Evolutionary conservation across 1,284 basidiomycete species (phyloP).

Genomic region (Pseudozyma pruni): DNA sequence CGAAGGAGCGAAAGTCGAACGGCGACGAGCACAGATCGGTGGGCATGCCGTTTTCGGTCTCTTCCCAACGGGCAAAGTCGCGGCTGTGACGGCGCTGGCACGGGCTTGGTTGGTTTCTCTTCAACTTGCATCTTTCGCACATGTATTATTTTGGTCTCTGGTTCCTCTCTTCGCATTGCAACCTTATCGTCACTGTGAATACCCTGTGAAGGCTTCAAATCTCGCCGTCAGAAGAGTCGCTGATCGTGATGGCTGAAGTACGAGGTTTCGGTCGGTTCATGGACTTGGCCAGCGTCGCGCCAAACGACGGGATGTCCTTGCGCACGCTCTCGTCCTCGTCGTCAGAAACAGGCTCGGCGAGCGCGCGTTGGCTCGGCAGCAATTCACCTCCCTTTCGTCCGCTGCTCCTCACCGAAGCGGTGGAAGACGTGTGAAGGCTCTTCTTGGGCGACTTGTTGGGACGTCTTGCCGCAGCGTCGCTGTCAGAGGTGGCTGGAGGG

Average conservation of each 20-base stretch:
- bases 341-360: neutral
- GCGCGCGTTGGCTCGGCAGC: constrained; percentile 3
- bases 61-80: constrained; percentile 13
- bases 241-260: constrained; percentile 23
- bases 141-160: neutral
- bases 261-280: neutral
- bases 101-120: too few relatives aligned
- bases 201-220: neutral
- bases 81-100: constrained; percentile 1
- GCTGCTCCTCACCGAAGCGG: too few relatives aligned
- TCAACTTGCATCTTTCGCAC: neutral
- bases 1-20: neutral
- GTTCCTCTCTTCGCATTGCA: neutral
- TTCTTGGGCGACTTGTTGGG: constrained; percentile 20
- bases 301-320: neutral
- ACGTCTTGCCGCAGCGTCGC: neutral
- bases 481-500: neutral
- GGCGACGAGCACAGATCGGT: neutral
- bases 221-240: constrained; percentile 9
- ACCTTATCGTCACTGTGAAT: neutral
- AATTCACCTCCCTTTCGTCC: neutral
- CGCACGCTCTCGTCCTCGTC: neutral
- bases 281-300: neutral
- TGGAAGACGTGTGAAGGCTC: neutral
- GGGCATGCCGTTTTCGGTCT: neutral